phyloP scores from a whole-genome alignment of 2,329 filamentous ascomycete species.

The Stagonosporopsis tanaceti region DNA sequence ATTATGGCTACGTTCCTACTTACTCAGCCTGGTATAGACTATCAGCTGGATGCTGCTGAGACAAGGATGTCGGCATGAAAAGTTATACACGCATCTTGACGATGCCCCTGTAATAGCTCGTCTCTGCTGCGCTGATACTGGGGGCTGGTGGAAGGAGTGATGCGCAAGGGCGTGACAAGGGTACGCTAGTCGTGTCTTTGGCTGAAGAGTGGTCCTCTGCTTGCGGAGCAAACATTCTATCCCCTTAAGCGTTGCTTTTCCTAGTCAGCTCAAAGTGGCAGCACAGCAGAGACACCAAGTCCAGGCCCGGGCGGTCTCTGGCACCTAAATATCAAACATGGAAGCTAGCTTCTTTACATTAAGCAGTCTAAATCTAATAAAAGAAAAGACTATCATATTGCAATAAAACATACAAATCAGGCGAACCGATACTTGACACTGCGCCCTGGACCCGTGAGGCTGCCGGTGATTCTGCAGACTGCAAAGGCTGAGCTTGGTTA shows the following conservation, averaged over 20 bases:
- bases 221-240: constrained; percentile 47
- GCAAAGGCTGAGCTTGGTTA: background rate
- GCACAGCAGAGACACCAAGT: constrained; percentile 14
- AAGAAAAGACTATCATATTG: constrained; percentile 13
- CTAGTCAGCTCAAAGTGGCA: background rate
- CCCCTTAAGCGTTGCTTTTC: constrained; percentile 11
- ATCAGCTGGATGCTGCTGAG: constrained; percentile 48
- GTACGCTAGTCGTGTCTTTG: constrained; percentile 45
- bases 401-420: background rate
- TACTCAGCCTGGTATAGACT: constrained; percentile 51
- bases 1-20: constrained; percentile 37
- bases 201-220: constrained; percentile 45
- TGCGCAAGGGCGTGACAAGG: constrained; percentile 38
- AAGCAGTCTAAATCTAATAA: constrained; percentile 21
- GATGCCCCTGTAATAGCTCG: constrained; percentile 48
- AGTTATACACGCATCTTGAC: constrained; percentile 49
- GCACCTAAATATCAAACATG: constrained; percentile 8
- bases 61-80: constrained; percentile 45
- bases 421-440: background rate
- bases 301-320: constrained; percentile 11
- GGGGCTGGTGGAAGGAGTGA: constrained; percentile 14
- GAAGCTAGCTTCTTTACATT: constrained; percentile 17
- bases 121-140: constrained; percentile 25
- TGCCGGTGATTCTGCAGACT: background rate
- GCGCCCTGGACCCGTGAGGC: no score